A percentile compares a stretch with the other conserved stretches of the same genome.
Conservation (phyloP, 768 basidiomycete species). For the Crassisporium funariophilum region DNA sequence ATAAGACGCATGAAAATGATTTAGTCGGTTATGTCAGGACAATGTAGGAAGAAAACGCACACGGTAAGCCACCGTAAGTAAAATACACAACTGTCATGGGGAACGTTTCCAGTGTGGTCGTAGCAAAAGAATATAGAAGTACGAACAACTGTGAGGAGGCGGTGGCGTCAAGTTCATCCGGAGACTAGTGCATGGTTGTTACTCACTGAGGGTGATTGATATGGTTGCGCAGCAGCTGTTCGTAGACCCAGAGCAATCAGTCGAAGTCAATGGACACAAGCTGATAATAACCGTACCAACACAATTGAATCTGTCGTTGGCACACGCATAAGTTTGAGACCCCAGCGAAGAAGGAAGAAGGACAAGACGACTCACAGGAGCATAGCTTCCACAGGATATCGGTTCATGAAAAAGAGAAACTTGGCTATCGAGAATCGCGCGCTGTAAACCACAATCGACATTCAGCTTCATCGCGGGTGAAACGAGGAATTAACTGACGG, state of each 20-base stretch:
- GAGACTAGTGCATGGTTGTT: too few species aligned
- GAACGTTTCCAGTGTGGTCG: too few species aligned
- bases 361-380: constrained; percentile 21
- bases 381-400: constrained; percentile 30
- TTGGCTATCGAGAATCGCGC: constrained; percentile 25
- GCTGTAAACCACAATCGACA: constrained; percentile 6
- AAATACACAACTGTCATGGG: constrained; percentile 31
- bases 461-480: not conserved
- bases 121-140: too few species aligned
- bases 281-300: constrained; percentile 20
- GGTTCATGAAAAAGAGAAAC: constrained; percentile 26
- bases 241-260: not conserved
- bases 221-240: constrained; percentile 23
- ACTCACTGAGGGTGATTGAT: constrained; percentile 15
- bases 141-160: too few species aligned
- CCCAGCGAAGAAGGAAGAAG: not conserved
- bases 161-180: too few species aligned
- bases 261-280: not conserved
- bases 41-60: constrained; percentile 10
- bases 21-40: not conserved
- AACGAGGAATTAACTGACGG: constrained; percentile 14
- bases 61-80: constrained; percentile 31
- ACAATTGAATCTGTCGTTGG: constrained; percentile 31
- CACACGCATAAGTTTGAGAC: not conserved
- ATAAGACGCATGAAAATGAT: not conserved